phyloP scores from a whole-genome alignment of 2,329 filamentous ascomycete genomes.

The Amylocarpus encephaloides region DNA sequence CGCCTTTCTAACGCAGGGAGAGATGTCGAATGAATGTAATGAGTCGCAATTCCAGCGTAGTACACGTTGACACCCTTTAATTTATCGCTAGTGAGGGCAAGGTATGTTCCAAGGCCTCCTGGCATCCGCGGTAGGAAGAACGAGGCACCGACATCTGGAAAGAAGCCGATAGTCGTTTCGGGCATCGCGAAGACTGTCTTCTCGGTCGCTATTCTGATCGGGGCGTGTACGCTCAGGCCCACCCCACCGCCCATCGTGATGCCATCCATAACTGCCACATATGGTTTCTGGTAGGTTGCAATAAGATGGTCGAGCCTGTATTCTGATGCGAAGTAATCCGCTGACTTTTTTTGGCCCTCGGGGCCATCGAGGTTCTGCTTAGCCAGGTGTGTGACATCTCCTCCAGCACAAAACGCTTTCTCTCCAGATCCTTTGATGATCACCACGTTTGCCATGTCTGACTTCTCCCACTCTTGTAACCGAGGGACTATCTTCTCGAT shows the following conservation, averaged over 20 bases:
- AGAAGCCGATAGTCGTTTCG: constrained; percentile 96
- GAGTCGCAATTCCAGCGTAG: constrained; percentile 87
- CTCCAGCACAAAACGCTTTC: constrained; percentile 85
- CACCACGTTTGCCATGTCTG: constrained; percentile 85
- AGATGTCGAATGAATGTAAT: constrained; percentile 89
- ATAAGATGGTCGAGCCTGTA: constrained; percentile 95
- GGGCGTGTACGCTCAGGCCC: constrained; percentile 87
- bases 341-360: constrained; percentile 67
- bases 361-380: constrained; percentile 60
- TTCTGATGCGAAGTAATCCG: constrained; percentile 87
- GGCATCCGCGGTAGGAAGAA: constrained; percentile 93
- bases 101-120: constrained; percentile 81
- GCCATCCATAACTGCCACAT: constrained; percentile 93
- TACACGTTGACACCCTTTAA: constrained; percentile 79
- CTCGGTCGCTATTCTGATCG: constrained; percentile 94
- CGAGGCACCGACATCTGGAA: constrained; percentile 93
- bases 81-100: constrained; percentile 82
- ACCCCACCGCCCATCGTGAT: constrained; percentile 98
- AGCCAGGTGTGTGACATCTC: constrained; percentile 79
- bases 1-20: constrained; percentile 76
- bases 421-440: constrained; percentile 85
- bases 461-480: constrained; percentile 89
- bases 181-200: constrained; percentile 97
- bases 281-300: constrained; percentile 87
- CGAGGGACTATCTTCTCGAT: constrained; percentile 87